Evolutionary conservation across 441 rosid genomes (phyloP).

Genomic region (Gossypium gossypioides): DNA sequence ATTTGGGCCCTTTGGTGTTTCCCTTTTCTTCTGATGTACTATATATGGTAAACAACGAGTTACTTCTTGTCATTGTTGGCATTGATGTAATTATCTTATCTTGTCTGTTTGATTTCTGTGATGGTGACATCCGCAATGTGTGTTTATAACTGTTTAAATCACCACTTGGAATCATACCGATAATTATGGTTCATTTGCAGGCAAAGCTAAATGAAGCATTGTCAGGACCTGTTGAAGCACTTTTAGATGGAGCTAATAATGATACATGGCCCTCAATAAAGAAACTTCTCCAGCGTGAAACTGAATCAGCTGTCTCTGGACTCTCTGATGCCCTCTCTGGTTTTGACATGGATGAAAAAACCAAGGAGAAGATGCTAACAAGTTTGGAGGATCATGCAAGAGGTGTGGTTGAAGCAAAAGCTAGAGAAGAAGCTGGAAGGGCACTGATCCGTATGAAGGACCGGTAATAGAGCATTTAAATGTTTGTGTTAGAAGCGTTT

Average conservation of each 20-base stretch:
- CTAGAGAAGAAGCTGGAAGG: constrained; percentile 87
- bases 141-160: not conserved
- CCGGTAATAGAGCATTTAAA: constrained; percentile 36
- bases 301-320: constrained; percentile 60
- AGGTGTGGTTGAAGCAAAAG: constrained; percentile 76
- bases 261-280: constrained; percentile 91
- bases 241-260: constrained; percentile 68
- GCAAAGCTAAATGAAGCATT: constrained; percentile 62
- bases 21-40: not conserved
- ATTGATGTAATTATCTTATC: constrained; percentile 4
- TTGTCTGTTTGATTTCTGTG: not conserved
- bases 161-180: constrained; percentile 13
- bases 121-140: not conserved
- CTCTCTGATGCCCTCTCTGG: constrained; percentile 60
- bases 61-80: not conserved
- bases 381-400: constrained; percentile 53
- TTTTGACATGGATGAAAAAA: constrained; percentile 66
- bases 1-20: not conserved
- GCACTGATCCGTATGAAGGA: constrained; percentile 88
- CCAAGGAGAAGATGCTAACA: constrained; percentile 51
- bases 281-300: constrained; percentile 61
- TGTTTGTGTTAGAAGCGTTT: constrained; percentile 11
- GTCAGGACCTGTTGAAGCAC: constrained; percentile 89
- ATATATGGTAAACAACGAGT: not conserved
- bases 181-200: constrained; percentile 34